These are phyloP conservation scores for Candida sp. DNA, from an alignment of 1,139 yeast genomes.

Conservation along the genomic window DNA sequence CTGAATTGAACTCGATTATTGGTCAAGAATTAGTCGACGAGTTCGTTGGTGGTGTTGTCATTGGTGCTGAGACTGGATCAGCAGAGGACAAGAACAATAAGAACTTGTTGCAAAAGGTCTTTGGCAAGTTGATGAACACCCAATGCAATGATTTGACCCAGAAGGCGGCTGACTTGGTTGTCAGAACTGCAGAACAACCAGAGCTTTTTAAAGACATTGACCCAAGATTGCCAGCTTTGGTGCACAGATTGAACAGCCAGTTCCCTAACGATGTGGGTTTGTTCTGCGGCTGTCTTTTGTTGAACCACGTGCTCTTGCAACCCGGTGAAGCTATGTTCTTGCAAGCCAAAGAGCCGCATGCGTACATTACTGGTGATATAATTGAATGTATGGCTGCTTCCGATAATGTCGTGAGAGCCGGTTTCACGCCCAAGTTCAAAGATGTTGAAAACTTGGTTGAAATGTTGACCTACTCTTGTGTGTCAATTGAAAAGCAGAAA, in stretches of 20 bases:
- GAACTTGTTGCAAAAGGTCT: constrained; percentile 71
- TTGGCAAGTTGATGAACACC: constrained; percentile 84
- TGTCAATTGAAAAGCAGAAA: constrained; percentile 91
- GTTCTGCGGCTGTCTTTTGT: constrained; percentile 92
- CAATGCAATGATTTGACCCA: constrained; percentile 55
- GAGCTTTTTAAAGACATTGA: constrained; percentile 46
- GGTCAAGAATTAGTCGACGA: constrained; percentile 60
- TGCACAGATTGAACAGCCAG: constrained; percentile 79
- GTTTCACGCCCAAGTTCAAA: constrained; percentile 97
- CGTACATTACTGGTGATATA: constrained; percentile 95
- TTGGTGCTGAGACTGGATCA: constrained; percentile 48
- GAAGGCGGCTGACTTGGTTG: constrained; percentile 64
- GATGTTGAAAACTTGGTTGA: constrained; percentile 89
- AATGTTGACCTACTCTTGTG: constrained; percentile 90
- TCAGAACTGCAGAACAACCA: constrained; percentile 60
- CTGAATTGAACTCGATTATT: constrained; percentile 75
- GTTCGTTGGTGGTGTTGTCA: constrained; percentile 54
- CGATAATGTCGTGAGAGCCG: constrained; percentile 98
- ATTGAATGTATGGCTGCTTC: constrained; percentile 99
- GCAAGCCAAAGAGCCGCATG: constrained; percentile 98
- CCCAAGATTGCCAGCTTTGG: constrained; percentile 66
- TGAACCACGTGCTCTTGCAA: constrained; percentile 81
- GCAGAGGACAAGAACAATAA: constrained; percentile 57
- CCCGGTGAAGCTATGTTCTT: constrained; percentile 98
- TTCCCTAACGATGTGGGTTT: constrained; percentile 95